Evolutionary conservation across 306 rosid species (phyloP), one percentile per base, ranked within the genome.

Genomic region (Dicorynia guianensis): DNA sequence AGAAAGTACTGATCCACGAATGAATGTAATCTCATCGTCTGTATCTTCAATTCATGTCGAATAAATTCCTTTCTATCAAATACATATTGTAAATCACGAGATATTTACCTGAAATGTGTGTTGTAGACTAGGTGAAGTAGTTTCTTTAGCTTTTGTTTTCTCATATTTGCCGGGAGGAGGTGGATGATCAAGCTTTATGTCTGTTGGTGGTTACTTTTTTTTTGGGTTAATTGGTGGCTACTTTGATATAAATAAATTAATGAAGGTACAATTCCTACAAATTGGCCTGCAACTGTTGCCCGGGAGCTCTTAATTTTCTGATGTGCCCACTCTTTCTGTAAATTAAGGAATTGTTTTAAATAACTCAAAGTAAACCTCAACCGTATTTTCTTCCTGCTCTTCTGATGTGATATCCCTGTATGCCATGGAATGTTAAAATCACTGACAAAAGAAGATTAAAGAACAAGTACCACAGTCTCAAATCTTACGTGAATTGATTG

Each of bases 1-100:
- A 78, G 99, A 90, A 82, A 81, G 15, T 48, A 83, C 88, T 8
- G 99, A 92, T 65, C 99, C 99, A 5, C 76, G 88, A 85, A 83
- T 92, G 79, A 76, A 43, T 46, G 93, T 78, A 84, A 90, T 95
- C 52, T 90, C 93, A 65, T 85, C 96, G 49, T 89, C 92, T 53
- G 92, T 92, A 73, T 87, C 96, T 19, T 79, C 92, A 18, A 80
- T 90, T 79, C 83, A 78, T 59, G 87, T 95, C 69, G 80, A 81
- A 76, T 85, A 75, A 82, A 53, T 48, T 40, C 38, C 35, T 36
- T 38, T 43, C 69, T 60, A 61, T 74, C 49, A 70, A 59, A 65
- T 34, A 38, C 53, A 59, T 71, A 53, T 60, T 75, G 54, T 34
- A 59, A 60, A 19, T 69, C 40, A 50, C 59, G 63, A 40, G 74